These are phyloP conservation scores for Nigrospora sphaerica DNA, from an alignment of 2,329 filamentous ascomycete genomes.

Conservation along the genomic window DNA sequence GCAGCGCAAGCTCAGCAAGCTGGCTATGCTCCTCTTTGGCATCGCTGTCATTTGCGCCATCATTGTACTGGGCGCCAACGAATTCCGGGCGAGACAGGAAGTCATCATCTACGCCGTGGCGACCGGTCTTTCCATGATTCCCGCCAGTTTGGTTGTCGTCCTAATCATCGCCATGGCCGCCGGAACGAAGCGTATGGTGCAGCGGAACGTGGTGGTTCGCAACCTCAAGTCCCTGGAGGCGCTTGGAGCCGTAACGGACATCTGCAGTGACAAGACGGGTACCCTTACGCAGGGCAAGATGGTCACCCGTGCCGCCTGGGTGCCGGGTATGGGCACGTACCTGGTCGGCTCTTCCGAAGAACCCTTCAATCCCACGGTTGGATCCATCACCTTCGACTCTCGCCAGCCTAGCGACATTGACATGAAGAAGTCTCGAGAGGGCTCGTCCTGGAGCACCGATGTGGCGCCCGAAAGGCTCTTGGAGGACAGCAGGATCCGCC, in stretches of 20 bases:
- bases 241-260: slow-evolving; percentile 52
- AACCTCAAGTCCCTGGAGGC: slow-evolving; percentile 52
- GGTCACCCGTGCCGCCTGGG: slow-evolving; percentile 53
- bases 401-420: slow-evolving; percentile 24
- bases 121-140: slow-evolving; percentile 53
- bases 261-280: slow-evolving; percentile 50
- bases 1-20: slow-evolving; percentile 59
- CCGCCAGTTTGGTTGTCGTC: slow-evolving; percentile 57
- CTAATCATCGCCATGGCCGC: slow-evolving; percentile 59
- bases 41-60: slow-evolving; percentile 63
- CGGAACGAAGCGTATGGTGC: slow-evolving; percentile 50
- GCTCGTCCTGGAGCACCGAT: slow-evolving; percentile 9
- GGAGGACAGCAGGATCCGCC: slow-evolving; percentile 30
- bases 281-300: slow-evolving; percentile 59
- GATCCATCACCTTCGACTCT: slow-evolving; percentile 34
- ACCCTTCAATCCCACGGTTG: slow-evolving; percentile 49
- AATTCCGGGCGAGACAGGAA: slow-evolving; percentile 44
- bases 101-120: slow-evolving; percentile 59
- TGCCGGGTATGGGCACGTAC: slow-evolving; percentile 50
- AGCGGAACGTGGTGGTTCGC: slow-evolving; percentile 50
- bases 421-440: slow-evolving; percentile 20
- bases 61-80: slow-evolving; percentile 60
- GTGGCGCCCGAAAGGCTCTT: slow-evolving; percentile 23
- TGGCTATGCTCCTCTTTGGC: slow-evolving; percentile 59
- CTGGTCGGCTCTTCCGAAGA: slow-evolving; percentile 47